Evolutionary conservation across 768 basidiomycete genomes (phyloP).

Genomic region (Termitomyces sp.): DNA sequence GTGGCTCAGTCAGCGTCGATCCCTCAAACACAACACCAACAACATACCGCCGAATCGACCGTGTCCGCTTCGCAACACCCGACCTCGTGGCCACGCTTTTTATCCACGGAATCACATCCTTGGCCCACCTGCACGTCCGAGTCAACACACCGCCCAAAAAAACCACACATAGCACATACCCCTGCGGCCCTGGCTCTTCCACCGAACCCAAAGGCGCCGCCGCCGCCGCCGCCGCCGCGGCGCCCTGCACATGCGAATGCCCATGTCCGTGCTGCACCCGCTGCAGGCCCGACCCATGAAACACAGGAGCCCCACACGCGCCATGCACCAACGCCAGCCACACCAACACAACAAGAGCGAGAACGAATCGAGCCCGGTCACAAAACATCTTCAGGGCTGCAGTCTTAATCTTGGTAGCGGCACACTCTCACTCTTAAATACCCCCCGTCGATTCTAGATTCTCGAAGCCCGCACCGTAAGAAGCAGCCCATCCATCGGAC

Average conservation of each 20-base stretch:
- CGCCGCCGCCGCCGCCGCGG: too few species aligned
- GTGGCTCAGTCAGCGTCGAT: not conserved
- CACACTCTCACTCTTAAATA: not conserved
- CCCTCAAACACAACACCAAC: too few species aligned
- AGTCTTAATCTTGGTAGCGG: too few species aligned
- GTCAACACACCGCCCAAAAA: not conserved
- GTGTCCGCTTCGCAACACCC: slow-evolving; percentile 6
- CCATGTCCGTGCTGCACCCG: not conserved
- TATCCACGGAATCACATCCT: slow-evolving; percentile 4
- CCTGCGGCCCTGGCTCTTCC: not conserved
- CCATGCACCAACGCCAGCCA: slow-evolving; percentile 4
- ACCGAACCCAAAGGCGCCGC: not conserved
- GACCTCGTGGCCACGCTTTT: slow-evolving; percentile 8
- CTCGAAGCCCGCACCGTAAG: not conserved
- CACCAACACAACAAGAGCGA: slow-evolving; percentile 10
- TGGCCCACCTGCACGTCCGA: not conserved
- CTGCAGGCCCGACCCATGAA: slow-evolving; percentile 1
- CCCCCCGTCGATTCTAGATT: not conserved
- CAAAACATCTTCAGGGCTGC: slow-evolving; percentile 2
- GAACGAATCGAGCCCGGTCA: slow-evolving; percentile 4
- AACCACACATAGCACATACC: not conserved
- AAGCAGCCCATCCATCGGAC: too few species aligned
- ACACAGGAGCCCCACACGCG: slow-evolving; percentile 6
- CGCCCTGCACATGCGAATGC: not conserved
- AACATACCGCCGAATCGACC: slow-evolving; percentile 9